These are phyloP conservation scores for Arachis stenosperma DNA, from an alignment of 306 rosid species.

Conservation along the genomic window DNA sequence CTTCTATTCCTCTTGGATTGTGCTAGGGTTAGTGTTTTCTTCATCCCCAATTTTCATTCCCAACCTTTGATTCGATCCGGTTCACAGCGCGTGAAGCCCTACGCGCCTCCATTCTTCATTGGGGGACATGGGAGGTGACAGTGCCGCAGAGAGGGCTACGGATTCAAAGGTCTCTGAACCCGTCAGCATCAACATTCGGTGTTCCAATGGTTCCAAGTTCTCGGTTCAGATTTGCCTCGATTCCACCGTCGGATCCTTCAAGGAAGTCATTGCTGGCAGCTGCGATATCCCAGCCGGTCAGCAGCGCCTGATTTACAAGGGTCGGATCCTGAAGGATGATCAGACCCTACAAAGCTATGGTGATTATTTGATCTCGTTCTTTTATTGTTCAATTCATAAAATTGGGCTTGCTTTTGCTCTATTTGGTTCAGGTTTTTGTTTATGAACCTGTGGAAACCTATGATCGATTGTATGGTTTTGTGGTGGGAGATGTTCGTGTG, in stretches of 20 bases:
- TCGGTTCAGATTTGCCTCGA: slow-evolving; percentile 46
- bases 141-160: slow-evolving; percentile 39
- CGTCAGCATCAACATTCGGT: slow-evolving; percentile 50
- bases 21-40: slow-evolving; percentile 40
- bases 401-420: neutral
- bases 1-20: slow-evolving; percentile 5
- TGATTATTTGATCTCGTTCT: slow-evolving; percentile 46
- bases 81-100: slow-evolving; percentile 8
- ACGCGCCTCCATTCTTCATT: slow-evolving; percentile 29
- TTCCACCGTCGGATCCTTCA: slow-evolving; percentile 64
- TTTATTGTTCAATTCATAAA: neutral
- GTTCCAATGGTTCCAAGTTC: slow-evolving; percentile 57
- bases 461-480: neutral
- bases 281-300: slow-evolving; percentile 66
- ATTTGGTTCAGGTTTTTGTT: neutral
- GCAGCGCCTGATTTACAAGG: slow-evolving; percentile 90
- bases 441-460: too few species aligned
- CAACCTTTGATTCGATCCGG: neutral
- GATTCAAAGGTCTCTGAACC: slow-evolving; percentile 35
- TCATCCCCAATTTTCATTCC: neutral
- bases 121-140: slow-evolving; percentile 43
- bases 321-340: slow-evolving; percentile 88
- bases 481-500: neutral
- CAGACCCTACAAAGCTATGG: slow-evolving; percentile 79
- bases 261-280: slow-evolving; percentile 54